Conservation (phyloP, 139 green algal species). For the Trebouxia sp. region DNA sequence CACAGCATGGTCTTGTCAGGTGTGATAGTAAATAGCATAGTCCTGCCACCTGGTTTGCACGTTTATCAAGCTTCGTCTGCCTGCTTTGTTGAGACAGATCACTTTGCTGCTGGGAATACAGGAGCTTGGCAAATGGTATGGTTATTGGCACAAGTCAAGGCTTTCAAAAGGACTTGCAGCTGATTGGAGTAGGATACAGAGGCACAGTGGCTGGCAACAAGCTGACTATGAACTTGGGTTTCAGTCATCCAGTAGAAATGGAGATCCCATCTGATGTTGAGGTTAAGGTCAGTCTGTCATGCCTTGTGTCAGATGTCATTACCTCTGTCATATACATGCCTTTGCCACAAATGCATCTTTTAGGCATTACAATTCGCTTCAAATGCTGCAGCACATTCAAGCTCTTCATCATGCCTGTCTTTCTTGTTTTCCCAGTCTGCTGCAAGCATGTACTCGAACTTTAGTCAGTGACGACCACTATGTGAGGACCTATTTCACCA, state of each 20-base stretch:
- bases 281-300: conserved; percentile 61
- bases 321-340: not conserved
- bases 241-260: conserved; percentile 88
- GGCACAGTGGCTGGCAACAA: conserved; percentile 70
- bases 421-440: too few relatives aligned
- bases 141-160: conserved; percentile 84
- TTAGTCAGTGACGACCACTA: too few relatives aligned
- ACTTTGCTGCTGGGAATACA: not conserved
- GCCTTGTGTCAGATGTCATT: not conserved
- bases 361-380: too few relatives aligned
- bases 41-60: not conserved
- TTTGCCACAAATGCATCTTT: not conserved
- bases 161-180: conserved; percentile 80
- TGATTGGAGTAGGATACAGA: conserved; percentile 92
- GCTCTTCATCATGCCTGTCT: too few relatives aligned
- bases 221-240: conserved; percentile 91
- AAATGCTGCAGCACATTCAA: too few relatives aligned
- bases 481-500: too few relatives aligned
- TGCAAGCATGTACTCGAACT: too few relatives aligned
- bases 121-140: conserved; percentile 92
- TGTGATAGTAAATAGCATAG: conserved; percentile 16
- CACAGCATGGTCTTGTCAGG: conserved; percentile 73
- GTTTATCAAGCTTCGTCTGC: too few relatives aligned
- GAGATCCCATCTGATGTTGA: conserved; percentile 81
- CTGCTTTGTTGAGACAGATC: too few relatives aligned